Evolutionary conservation across 257 asterid species (phyloP).

Genomic region (Solanum gandarillasii): DNA sequence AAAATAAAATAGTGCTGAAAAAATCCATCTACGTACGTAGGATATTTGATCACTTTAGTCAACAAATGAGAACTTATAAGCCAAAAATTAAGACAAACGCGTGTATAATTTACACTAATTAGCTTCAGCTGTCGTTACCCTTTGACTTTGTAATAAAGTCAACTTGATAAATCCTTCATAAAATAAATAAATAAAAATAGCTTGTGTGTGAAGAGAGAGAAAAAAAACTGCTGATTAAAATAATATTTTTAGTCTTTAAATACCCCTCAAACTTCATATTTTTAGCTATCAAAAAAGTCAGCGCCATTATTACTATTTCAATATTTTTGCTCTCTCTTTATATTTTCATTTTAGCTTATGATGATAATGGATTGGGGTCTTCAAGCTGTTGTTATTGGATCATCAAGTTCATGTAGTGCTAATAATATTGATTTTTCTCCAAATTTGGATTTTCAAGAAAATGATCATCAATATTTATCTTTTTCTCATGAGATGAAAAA

Average conservation of each 20-base stretch:
- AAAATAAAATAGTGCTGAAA: neutral
- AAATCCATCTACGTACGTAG: neutral
- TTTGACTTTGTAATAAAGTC: conserved; percentile 46
- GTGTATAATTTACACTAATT: conserved; percentile 13
- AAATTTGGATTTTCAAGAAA: conserved; percentile 15
- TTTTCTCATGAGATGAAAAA: conserved; percentile 12
- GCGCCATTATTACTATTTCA: conserved; percentile 5
- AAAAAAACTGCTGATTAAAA: neutral
- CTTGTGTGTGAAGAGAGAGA: neutral
- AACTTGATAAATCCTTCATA: conserved; percentile 13
- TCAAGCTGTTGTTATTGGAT: conserved; percentile 47
- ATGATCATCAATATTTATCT: neutral
- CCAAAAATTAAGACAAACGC: conserved; percentile 19
- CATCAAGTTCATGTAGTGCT: conserved; percentile 23
- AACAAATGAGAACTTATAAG: conserved; percentile 25
- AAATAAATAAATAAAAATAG: neutral
- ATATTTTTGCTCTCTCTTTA: neutral
- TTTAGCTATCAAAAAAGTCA: conserved; percentile 22
- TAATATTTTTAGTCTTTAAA: conserved; percentile 18
- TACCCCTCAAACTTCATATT: neutral
- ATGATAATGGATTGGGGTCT: conserved; percentile 39
- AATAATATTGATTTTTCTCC: conserved; percentile 1
- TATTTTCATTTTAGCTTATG: neutral
- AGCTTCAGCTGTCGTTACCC: neutral
- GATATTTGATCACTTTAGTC: conserved; percentile 11